Percentiles rank a stretch among this genome's conserved stretches.
Conservation (phyloP, 2,329 filamentous ascomycete genomes). For the Arthroderma sp. region DNA sequence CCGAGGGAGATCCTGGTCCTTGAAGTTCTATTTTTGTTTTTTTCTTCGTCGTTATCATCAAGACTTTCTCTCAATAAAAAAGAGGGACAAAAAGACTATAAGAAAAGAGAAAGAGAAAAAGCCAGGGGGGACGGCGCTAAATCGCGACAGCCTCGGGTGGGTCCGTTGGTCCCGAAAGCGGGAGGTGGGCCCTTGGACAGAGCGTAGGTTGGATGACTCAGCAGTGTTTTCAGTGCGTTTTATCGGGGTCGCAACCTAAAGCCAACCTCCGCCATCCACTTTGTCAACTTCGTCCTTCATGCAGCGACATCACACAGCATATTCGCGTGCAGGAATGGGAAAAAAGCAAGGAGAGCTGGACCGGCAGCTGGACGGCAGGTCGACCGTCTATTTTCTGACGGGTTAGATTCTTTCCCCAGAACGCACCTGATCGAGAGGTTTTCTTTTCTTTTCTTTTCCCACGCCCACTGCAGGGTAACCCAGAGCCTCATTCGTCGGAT, state of each 20-base stretch:
- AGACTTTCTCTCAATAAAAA: no score
- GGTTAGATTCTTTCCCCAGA: not conserved
- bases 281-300: not conserved
- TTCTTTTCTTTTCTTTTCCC: no score
- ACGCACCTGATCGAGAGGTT: not conserved
- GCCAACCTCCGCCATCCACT: not conserved
- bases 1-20: not conserved
- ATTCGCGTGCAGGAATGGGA: not conserved
- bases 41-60: not conserved
- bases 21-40: slow-evolving; percentile 1
- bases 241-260: not conserved
- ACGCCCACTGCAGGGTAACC: not conserved
- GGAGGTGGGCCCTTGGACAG: not conserved
- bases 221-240: not conserved
- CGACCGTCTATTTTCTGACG: not conserved
- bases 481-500: not conserved
- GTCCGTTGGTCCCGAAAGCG: not conserved
- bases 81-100: no score
- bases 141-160: not conserved
- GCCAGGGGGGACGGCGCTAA: not conserved
- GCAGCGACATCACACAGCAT: not conserved
- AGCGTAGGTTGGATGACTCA: not conserved
- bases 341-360: not conserved
- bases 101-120: no score
- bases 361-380: not conserved